Percentiles rank a stretch among this genome's conserved stretches.
These are phyloP conservation scores for Physaria fendleri DNA, from an alignment of 345 rosid species.

Conservation along the genomic window DNA sequence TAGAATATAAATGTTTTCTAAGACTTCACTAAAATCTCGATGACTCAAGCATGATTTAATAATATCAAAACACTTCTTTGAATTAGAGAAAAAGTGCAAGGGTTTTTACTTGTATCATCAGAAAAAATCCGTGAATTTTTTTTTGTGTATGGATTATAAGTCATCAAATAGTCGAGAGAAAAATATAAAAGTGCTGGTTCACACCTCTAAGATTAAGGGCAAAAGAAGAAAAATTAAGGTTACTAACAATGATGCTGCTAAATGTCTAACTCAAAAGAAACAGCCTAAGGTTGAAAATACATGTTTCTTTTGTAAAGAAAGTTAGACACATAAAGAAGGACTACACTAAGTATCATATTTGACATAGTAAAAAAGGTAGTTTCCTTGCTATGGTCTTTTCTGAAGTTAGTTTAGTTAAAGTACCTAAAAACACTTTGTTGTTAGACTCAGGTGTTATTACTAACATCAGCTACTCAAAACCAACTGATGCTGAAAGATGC, in stretches of 20 bases:
- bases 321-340: background rate
- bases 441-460: background rate
- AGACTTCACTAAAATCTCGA: too few species aligned
- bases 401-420: background rate
- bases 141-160: too few species aligned
- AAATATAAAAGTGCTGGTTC: too few species aligned
- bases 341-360: background rate
- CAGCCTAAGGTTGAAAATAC: background rate
- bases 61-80: too few species aligned
- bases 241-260: background rate
- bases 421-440: background rate
- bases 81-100: too few species aligned
- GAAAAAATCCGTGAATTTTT: too few species aligned
- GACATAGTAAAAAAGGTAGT: background rate
- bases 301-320: background rate
- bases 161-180: too few species aligned
- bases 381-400: background rate
- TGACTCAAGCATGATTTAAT: too few species aligned
- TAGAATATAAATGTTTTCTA: too few species aligned
- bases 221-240: background rate
- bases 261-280: background rate
- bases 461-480: background rate
- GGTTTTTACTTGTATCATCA: too few species aligned
- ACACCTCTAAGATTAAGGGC: too few species aligned
- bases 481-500: background rate